Evolutionary conservation across 331 rosid genomes (phyloP), one percentile per base, ranked within the genome.

Genomic region (Cydonia oblonga): DNA sequence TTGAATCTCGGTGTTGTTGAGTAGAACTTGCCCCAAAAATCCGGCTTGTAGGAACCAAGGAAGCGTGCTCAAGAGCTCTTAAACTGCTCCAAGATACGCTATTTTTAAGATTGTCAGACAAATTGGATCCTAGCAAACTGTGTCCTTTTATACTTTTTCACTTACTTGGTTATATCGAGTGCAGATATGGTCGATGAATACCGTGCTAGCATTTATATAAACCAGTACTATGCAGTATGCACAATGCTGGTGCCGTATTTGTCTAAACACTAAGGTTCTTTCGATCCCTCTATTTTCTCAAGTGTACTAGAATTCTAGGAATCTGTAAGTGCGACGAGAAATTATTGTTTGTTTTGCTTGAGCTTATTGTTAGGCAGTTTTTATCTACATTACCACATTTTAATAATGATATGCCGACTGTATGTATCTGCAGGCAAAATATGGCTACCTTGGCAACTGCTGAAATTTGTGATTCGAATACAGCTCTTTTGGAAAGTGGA

Each of bases 401-500:
- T 38, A 42, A 18, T 58, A 38, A 38, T 3, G 75, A 59, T 23
- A 1, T 58, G 15, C 6, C 18, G 25, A 38, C 29, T 25, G 2
- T 58, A 25, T 25, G 64, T 13, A 57, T 24, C n/a, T 78, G 84
- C 79, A 80, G 85, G 76, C 23, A 72, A 23, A 70, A 49, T 2
- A 90, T 90, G 96, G 81, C 88, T 44, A 67, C 62, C 60, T 64
- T 80, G 64, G 84, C 91, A 58, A 90, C 93, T 11, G 86, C 91
- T 32, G 96, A 90, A 65, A 70, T 80, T 51, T 84, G 93, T 70
- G 96, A 90, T 73, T 57, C 90, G 68, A 88, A 90, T 71, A 42
- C 84, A 59, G 16, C 84, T n/a, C 88, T 78, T 33, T 16, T 86
- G 58, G 51, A 77, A 61, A 86, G 70, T 22, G 90, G 88, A 64